Percentiles rank a stretch among this genome's conserved stretches.
phyloP scores from a whole-genome alignment of 768 basidiomycete species.

The Russula abietina region DNA sequence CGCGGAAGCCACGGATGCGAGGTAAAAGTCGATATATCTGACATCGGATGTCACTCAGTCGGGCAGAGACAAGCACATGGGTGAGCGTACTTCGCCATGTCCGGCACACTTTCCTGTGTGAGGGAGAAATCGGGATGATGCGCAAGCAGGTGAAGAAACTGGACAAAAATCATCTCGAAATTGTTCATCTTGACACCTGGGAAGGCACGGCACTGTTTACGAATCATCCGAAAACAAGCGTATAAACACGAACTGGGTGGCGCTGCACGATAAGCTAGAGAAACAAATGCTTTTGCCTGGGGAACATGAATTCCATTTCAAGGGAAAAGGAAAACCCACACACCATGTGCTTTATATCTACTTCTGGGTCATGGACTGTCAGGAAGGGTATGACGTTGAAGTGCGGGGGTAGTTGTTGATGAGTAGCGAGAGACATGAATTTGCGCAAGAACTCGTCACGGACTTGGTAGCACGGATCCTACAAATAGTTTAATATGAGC shows the following conservation, averaged over 20 bases:
- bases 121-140: slow-evolving; percentile 90
- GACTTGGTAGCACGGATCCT: slow-evolving; percentile 89
- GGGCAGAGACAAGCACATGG: not conserved
- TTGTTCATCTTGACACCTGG: slow-evolving; percentile 53
- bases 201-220: not conserved
- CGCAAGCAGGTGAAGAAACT: slow-evolving; percentile 80
- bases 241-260: slow-evolving; percentile 10
- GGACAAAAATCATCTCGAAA: slow-evolving; percentile 78
- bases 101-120: slow-evolving; percentile 59
- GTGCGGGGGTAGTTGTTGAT: slow-evolving; percentile 56
- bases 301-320: not conserved
- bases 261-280: slow-evolving; percentile 21
- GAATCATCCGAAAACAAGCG: not conserved
- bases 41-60: slow-evolving; percentile 7
- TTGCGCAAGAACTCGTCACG: slow-evolving; percentile 75
- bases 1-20: slow-evolving; percentile 66
- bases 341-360: slow-evolving; percentile 66
- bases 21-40: slow-evolving; percentile 87
- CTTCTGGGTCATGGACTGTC: slow-evolving; percentile 86
- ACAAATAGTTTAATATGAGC: slow-evolving; percentile 4
- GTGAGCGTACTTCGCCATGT: slow-evolving; percentile 68
- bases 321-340: slow-evolving; percentile 23
- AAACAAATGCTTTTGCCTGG: slow-evolving; percentile 18
- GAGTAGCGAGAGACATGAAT: slow-evolving; percentile 55
- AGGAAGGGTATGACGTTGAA: slow-evolving; percentile 87